Evolutionary conservation across 768 basidiomycete genomes (phyloP), one percentile per base, ranked within the genome.

Genomic region (Symmetrospora coprosmae): DNA sequence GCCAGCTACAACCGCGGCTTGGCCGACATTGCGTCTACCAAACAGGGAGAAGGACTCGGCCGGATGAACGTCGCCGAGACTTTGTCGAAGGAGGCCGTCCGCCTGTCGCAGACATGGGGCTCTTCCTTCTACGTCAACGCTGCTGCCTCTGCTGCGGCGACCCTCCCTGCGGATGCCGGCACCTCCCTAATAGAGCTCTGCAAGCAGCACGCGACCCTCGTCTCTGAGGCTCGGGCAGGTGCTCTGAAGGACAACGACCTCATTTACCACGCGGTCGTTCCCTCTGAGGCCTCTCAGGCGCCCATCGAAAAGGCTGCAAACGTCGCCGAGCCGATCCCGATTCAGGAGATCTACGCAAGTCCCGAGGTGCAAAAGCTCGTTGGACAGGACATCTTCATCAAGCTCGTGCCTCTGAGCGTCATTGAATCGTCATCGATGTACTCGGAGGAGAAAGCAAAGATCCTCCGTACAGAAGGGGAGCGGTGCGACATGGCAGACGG

Each of bases 381-480:
- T 66, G 94, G 94, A 1, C 80, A 81, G 17, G 92, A 96, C 72
- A 77, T 96, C 53, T 99, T 99, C 72, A 71, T 81, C 62, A 78
- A 82, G 41, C 79, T 99, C 4, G 79, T 99, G 33, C 94, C 94
- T 13, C 75, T 99, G 41, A 86, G 85, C 66, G 89, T 99, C 5
- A 91, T 96, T 70, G 91, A 96, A 74, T 86, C 86, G 64, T 92
- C 92, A 14, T 86, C 84, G 61, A 82, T 99, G 14, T 99, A 99
- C 72, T 92, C 89, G 0, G 94, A 99, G 72, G 94, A 99, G 74
- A 97, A 97, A 75, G 94, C 92, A 21, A 97, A 99, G 73, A 70
- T 87, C 27, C 88, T 90, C 7, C 78, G 94, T 38, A 81, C 77
- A 4, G 90, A 97, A 71, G 86, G 85, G 7, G 92, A 96, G 75